Evolutionary conservation across 2,329 filamentous ascomycete species (phyloP), one percentile per base, ranked within the genome.

Genomic region (Aspergillus sp.): DNA sequence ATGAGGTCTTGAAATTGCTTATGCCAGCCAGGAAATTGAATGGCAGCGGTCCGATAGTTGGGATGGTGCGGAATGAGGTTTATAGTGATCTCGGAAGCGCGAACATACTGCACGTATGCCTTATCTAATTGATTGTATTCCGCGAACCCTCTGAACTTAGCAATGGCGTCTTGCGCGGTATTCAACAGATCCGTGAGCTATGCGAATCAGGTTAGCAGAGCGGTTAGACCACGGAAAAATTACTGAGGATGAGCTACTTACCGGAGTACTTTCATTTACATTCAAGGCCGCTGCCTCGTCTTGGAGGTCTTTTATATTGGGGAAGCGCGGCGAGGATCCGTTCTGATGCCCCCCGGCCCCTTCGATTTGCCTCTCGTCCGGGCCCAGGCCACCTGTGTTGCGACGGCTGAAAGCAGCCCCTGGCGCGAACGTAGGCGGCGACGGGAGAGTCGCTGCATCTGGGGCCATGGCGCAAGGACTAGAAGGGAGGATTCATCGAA

Each of bases 61-160:
- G 85, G 87, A 74, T 96, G 92, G 41, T 83, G 83, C 2, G 91
- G 91, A 28, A 98, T 89, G 47, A 89, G 81, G 59, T 94, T 88
- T 54, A 93, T 84, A 15, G 91, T 85, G 59, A 97, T 90, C 60
- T 93, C 88, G 62, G 86, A 93, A 11, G 93, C 91, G 65, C 89
- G 87, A 61, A 98, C 84, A 72, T 94, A 98, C 64, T 96, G 91
- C 66, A 90, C 86, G 59, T 96, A 89, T 3, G 93, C 93, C 43
- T 87, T 77, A 72, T 95, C 92, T 4, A 88, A 86, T 41, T 77
- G 68, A 30, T 75, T 69, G 28, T 70, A 66, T 45, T 77, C 72
- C 28, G 71, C 64, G 58, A 76, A 69, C 22, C 60, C 55, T 57
- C 69, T 75, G 17, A 76, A 73, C 64, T 70, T 70, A 28, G 73